phyloP scores from a whole-genome alignment of 2,329 filamentous ascomycete genomes.

The Ophiognomonia clavigignenti-juglandacearum region DNA sequence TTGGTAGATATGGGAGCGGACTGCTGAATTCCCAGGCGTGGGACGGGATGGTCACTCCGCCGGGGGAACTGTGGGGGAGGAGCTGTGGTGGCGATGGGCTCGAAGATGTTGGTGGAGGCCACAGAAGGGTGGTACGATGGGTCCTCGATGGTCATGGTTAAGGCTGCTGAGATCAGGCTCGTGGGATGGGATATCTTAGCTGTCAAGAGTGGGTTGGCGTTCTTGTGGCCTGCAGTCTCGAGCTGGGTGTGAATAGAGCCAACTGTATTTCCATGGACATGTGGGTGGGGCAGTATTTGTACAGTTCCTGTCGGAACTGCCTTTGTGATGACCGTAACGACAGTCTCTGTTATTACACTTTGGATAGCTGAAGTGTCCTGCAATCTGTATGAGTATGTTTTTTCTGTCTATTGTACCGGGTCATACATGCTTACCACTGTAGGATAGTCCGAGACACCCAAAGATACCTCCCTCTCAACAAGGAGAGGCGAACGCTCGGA shows the following conservation, averaged over 20 bases:
- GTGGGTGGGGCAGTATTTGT: constrained; percentile 29
- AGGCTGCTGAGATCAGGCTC: background rate
- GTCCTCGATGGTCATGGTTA: constrained; percentile 19
- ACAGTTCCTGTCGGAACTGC: constrained; percentile 25
- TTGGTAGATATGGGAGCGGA: constrained; percentile 61
- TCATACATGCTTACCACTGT: background rate
- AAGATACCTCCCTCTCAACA: background rate
- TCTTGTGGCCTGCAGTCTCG: constrained; percentile 22
- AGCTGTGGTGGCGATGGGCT: constrained; percentile 47
- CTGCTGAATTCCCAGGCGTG: constrained; percentile 44
- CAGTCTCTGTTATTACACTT: constrained; percentile 5
- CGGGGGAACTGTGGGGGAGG: constrained; percentile 44
- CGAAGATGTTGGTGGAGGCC: constrained; percentile 46
- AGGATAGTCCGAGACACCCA: background rate
- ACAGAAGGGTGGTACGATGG: constrained; percentile 18
- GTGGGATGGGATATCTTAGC: constrained; percentile 14
- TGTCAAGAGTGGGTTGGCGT: constrained; percentile 21
- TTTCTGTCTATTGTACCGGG: background rate
- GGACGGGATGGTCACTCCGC: constrained; percentile 53
- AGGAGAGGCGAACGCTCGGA: background rate
- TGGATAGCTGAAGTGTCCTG: constrained; percentile 8
- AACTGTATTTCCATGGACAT: constrained; percentile 23
- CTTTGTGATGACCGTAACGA: constrained; percentile 27
- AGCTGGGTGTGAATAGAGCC: constrained; percentile 29
- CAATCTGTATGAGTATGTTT: background rate